These are phyloP conservation scores for Talaromyces nanjingensis DNA, from an alignment of 495 filamentous ascomycete genomes.

Conservation along the genomic window DNA sequence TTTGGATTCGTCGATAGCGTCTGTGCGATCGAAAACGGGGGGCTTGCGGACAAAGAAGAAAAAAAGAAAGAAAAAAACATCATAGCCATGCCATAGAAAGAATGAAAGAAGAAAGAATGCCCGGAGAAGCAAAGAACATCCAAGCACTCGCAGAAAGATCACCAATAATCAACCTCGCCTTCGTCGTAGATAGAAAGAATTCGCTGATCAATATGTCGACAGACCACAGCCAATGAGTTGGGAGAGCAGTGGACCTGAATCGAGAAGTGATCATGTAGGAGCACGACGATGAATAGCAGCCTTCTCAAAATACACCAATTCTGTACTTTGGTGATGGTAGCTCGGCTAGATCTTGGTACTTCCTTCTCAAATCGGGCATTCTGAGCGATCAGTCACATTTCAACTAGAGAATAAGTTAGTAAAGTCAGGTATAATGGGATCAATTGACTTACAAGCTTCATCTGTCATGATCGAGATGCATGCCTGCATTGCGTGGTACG, in stretches of 20 bases:
- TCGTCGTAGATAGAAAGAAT: background rate
- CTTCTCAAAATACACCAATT: no score
- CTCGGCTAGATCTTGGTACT: background rate
- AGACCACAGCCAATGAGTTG: background rate
- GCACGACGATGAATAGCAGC: no score
- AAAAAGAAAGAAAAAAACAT: background rate
- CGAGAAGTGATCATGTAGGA: background rate
- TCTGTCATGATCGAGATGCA: constrained; percentile 13
- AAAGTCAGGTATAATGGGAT: background rate
- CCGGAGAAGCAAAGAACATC: background rate
- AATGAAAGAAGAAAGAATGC: constrained; percentile 1
- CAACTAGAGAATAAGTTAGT: background rate
- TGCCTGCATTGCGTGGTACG: constrained; percentile 17
- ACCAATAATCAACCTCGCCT: background rate
- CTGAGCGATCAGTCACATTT: background rate
- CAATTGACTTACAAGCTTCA: background rate
- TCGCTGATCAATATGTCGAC: background rate
- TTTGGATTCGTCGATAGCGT: background rate
- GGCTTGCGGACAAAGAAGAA: background rate
- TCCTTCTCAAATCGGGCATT: background rate
- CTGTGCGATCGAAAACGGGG: background rate
- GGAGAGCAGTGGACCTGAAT: background rate
- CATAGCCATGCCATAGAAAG: no score
- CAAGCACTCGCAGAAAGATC: background rate
- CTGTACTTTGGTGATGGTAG: background rate